Percentiles rank a stretch among this genome's conserved stretches.
Conservation (phyloP, 345 rosid species). For the Conringia planisiliqua region DNA sequence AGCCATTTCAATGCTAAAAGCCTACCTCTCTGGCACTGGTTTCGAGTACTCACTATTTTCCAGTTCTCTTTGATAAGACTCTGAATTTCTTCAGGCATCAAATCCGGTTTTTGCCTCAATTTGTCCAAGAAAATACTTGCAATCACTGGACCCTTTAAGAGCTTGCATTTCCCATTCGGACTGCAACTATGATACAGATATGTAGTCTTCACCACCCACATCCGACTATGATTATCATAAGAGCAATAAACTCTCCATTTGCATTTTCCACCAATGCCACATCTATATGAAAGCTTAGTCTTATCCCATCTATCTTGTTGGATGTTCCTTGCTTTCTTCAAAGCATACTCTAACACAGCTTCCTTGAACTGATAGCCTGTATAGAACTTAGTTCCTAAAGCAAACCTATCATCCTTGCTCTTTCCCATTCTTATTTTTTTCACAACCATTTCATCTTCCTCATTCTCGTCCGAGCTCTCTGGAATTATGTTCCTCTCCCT, state of each 20-base stretch:
- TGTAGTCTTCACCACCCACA: background rate
- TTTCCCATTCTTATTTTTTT: too few relatives aligned
- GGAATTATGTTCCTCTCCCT: too few relatives aligned
- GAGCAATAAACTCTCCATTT: background rate
- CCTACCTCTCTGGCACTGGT: background rate
- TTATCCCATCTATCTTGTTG: background rate
- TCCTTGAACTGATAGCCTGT: background rate
- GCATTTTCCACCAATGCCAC: background rate
- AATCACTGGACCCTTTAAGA: background rate
- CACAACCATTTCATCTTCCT: too few relatives aligned
- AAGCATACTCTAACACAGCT: background rate
- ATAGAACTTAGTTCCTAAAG: too few relatives aligned
- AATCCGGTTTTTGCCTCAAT: background rate
- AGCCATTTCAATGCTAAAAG: background rate
- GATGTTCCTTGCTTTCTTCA: background rate
- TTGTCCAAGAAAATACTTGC: background rate
- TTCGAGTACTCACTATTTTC: background rate
- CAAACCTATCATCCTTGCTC: too few relatives aligned
- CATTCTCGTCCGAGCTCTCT: too few relatives aligned
- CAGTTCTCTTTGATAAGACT: background rate
- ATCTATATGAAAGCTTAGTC: background rate
- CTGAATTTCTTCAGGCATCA: background rate
- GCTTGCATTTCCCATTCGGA: background rate
- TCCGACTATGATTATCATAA: background rate
- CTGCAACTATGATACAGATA: background rate